Evolutionary conservation across 1,284 basidiomycete genomes (phyloP).

Genomic region (Cutaneotrichosporon sp.): DNA sequence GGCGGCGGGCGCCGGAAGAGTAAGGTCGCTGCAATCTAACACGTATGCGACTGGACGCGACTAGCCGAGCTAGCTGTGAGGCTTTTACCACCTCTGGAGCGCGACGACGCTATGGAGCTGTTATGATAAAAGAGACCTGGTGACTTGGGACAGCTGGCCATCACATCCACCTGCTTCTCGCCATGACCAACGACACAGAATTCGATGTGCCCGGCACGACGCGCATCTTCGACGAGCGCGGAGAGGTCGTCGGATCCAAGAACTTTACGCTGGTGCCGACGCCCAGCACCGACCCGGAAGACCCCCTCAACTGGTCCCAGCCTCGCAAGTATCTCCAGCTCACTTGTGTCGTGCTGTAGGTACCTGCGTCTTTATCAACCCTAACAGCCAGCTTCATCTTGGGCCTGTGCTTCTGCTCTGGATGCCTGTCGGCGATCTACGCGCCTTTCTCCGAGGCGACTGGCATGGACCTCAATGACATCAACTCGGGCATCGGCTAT

Average conservation of each 20-base stretch:
- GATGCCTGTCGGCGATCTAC: constrained; percentile 26
- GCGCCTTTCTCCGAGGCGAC: constrained; percentile 18
- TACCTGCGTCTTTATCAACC: neutral
- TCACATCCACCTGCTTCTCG: too few species aligned
- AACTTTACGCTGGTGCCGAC: constrained; percentile 22
- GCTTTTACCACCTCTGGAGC: too few species aligned
- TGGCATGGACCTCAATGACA: constrained; percentile 22
- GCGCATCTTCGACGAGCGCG: constrained; percentile 16
- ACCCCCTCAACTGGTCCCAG: constrained; percentile 28
- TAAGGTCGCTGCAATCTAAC: too few species aligned
- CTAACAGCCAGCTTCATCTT: neutral
- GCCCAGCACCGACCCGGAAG: constrained; percentile 18
- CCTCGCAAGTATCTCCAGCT: constrained; percentile 21
- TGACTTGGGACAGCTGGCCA: too few species aligned
- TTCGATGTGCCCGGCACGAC: constrained; percentile 22
- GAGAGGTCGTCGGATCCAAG: constrained; percentile 8
- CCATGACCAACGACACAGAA: neutral
- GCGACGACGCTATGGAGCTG: too few species aligned
- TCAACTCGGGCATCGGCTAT: constrained; percentile 29
- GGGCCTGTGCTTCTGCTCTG: constrained; percentile 7
- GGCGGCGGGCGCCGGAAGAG: too few species aligned
- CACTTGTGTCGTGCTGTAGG: constrained; percentile 19
- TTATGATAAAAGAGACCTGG: too few species aligned
- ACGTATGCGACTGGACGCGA: too few species aligned
- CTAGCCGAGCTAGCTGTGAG: too few species aligned